A percentile compares a stretch with the other conserved stretches of the same genome.
Evolutionary conservation across 2,329 filamentous ascomycete genomes (phyloP).

Genomic region (Verticillium isaacii): DNA sequence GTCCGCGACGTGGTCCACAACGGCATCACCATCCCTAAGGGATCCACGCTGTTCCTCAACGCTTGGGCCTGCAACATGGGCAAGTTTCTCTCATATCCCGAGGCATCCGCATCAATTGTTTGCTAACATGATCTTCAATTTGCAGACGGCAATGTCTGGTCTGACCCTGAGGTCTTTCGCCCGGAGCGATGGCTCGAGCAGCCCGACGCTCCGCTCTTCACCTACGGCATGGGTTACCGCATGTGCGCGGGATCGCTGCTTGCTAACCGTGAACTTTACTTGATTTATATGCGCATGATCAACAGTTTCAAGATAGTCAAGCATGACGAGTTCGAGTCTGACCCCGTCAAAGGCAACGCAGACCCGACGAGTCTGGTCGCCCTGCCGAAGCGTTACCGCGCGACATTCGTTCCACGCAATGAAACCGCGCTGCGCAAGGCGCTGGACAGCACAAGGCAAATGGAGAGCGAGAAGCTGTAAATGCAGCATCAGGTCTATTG

Average conservation of each 20-base stretch:
- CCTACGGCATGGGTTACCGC: slow-evolving; percentile 61
- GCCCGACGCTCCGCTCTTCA: slow-evolving; percentile 59
- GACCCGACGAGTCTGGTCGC: slow-evolving; percentile 60
- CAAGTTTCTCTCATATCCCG: slow-evolving; percentile 22
- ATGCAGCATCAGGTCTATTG: background rate
- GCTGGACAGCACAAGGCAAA: background rate
- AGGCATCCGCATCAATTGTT: background rate
- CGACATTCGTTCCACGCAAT: slow-evolving; percentile 49
- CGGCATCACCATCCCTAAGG: slow-evolving; percentile 53
- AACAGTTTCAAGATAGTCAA: slow-evolving; percentile 56
- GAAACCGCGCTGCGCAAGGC: background rate
- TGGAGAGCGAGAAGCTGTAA: background rate
- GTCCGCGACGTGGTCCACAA: slow-evolving; percentile 56
- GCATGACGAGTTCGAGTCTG: slow-evolving; percentile 48
- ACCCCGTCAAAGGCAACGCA: slow-evolving; percentile 54
- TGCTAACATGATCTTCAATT: background rate
- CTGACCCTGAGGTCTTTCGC: slow-evolving; percentile 42
- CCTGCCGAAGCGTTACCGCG: slow-evolving; percentile 53
- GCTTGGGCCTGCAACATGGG: slow-evolving; percentile 67
- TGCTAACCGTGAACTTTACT: slow-evolving; percentile 61
- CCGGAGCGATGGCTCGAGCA: slow-evolving; percentile 57
- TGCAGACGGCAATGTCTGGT: slow-evolving; percentile 48
- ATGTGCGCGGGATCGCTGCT: slow-evolving; percentile 63
- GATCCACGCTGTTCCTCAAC: slow-evolving; percentile 61
- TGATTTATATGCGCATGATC: slow-evolving; percentile 58